Conservation (phyloP, 345 rosid genomes). For the Cochlearia excelsa region DNA sequence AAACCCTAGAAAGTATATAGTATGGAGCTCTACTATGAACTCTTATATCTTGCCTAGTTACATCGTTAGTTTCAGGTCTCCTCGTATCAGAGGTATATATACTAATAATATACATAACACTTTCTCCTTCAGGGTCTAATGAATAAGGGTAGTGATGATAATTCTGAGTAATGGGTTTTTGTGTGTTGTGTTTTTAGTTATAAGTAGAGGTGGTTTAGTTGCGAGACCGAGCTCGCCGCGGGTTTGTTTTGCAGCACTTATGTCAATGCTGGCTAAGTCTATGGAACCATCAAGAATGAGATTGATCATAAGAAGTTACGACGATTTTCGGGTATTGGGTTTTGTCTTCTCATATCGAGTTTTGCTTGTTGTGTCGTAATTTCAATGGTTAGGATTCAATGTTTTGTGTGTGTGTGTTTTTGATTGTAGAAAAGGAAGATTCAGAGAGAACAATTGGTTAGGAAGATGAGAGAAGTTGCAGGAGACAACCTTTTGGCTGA, state of each 20-base stretch:
- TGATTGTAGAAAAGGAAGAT: conserved; percentile 34
- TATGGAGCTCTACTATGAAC: conserved; percentile 67
- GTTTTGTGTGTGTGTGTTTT: background rate
- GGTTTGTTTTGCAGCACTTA: conserved; percentile 59
- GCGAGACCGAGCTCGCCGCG: conserved; percentile 61
- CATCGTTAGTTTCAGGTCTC: conserved; percentile 54
- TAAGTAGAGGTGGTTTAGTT: conserved; percentile 20
- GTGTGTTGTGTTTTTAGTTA: conserved; percentile 2
- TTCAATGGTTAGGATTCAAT: background rate
- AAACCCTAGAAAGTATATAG: conserved; percentile 49
- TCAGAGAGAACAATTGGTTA: conserved; percentile 28
- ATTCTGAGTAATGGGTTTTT: background rate
- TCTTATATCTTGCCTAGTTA: conserved; percentile 60
- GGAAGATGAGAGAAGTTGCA: conserved; percentile 36
- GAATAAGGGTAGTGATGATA: background rate
- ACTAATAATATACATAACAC: background rate
- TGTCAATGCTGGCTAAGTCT: conserved; percentile 51
- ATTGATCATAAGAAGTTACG: conserved; percentile 44
- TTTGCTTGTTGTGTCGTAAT: background rate
- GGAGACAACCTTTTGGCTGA: conserved; percentile 33
- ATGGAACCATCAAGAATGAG: conserved; percentile 41
- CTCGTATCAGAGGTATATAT: conserved; percentile 33
- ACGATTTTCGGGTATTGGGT: conserved; percentile 43
- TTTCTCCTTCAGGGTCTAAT: background rate
- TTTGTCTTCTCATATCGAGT: background rate